Evolutionary conservation across 352 stramenopile species (phyloP).

Genomic region (Pythium utonaiense): DNA sequence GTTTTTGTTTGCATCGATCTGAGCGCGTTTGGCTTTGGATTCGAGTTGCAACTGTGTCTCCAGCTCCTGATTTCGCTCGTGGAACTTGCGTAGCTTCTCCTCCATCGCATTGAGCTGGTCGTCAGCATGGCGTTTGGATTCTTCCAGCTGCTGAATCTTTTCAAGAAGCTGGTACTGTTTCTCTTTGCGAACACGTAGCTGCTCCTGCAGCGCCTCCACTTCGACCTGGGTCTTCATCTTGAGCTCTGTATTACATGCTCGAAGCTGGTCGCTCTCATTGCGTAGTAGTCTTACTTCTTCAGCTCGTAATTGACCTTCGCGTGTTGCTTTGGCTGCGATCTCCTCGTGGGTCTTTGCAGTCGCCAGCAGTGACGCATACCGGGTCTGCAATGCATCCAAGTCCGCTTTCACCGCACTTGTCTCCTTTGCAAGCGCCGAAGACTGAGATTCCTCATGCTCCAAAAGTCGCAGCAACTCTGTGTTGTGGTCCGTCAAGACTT

Average conservation of each 20-base stretch:
- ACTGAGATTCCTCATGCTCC: slow-evolving; percentile 93
- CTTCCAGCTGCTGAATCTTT: slow-evolving; percentile 94
- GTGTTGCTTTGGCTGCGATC: slow-evolving; percentile 80
- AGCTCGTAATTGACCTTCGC: slow-evolving; percentile 90
- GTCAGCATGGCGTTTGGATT: slow-evolving; percentile 90
- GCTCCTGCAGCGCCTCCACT: slow-evolving; percentile 93
- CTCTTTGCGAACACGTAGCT: slow-evolving; percentile 94
- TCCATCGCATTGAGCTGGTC: slow-evolving; percentile 89
- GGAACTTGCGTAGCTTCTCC: slow-evolving; percentile 87
- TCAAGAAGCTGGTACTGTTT: slow-evolving; percentile 97
- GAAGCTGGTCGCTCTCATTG: slow-evolving; percentile 90
- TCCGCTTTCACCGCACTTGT: slow-evolving; percentile 63
- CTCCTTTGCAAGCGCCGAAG: slow-evolving; percentile 49
- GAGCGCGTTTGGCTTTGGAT: slow-evolving; percentile 86
- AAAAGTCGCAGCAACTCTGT: slow-evolving; percentile 92
- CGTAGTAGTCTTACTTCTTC: slow-evolving; percentile 93
- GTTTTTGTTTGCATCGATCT: slow-evolving; percentile 93
- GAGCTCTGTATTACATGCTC: slow-evolving; percentile 89
- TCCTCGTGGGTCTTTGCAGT: slow-evolving; percentile 93
- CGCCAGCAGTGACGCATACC: slow-evolving; percentile 87
- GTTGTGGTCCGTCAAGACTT: slow-evolving; percentile 95
- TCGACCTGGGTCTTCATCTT: slow-evolving; percentile 95
- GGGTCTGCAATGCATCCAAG: slow-evolving; percentile 81
- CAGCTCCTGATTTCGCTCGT: slow-evolving; percentile 89
- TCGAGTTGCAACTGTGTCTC: slow-evolving; percentile 95